Conservation (phyloP, 2,329 filamentous ascomycete species). For the Clarireedia hainanense region DNA sequence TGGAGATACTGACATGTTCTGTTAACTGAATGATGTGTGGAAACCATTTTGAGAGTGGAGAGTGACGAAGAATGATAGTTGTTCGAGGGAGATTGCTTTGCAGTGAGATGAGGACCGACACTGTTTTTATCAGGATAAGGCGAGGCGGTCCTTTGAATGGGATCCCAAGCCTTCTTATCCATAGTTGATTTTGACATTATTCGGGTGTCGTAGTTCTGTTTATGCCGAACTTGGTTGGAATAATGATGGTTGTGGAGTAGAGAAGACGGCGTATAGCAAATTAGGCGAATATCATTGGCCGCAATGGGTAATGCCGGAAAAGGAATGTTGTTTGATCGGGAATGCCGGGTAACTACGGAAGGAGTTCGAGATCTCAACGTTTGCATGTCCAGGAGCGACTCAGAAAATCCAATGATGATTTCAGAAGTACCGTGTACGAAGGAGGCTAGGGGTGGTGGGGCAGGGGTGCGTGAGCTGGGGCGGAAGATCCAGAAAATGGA, state of each 20-base stretch:
- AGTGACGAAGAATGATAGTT: constrained; percentile 24
- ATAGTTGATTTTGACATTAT: constrained; percentile 3
- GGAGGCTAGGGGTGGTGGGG: too few species aligned
- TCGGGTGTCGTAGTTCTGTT: constrained; percentile 1
- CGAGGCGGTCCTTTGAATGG: constrained; percentile 22
- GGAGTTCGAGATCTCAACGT: neutral
- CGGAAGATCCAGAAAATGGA: neutral
- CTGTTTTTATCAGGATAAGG: constrained; percentile 25
- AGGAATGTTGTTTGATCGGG: neutral
- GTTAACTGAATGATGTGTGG: constrained; percentile 37
- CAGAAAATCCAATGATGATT: neutral
- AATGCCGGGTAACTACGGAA: constrained; percentile 6
- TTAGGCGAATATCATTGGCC: constrained; percentile 8
- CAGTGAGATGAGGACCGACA: constrained; percentile 21
- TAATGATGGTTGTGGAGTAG: constrained; percentile 5
- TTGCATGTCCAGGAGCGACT: neutral
- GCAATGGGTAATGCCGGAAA: constrained; percentile 10
- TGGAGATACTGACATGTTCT: constrained; percentile 41
- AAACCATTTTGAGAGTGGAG: constrained; percentile 21
- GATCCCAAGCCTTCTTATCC: constrained; percentile 16
- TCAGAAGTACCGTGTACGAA: neutral
- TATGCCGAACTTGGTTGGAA: constrained; percentile 7
- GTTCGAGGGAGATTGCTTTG: constrained; percentile 18
- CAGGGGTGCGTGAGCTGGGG: too few species aligned
- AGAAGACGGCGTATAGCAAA: constrained; percentile 4